phyloP scores from a whole-genome alignment of 371 early-diverging fungal genomes.

The Modicella reniformis region DNA sequence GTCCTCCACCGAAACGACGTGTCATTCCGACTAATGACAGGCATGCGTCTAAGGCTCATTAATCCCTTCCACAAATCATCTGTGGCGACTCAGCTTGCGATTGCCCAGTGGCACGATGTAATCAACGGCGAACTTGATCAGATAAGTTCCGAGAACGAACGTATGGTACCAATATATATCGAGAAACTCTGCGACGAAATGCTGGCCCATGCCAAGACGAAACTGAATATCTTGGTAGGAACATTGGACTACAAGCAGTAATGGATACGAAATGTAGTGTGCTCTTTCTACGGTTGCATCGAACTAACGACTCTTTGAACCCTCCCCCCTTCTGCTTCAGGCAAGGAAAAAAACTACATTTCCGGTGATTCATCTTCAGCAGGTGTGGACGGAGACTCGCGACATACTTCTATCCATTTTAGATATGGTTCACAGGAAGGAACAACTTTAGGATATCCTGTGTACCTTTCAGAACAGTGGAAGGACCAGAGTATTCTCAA shows the following conservation, averaged over 20 bases:
- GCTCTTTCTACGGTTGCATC: background rate
- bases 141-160: constrained; percentile 64
- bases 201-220: constrained; percentile 21
- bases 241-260: too few relatives aligned
- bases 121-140: constrained; percentile 64
- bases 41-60: constrained; percentile 60
- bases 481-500: too few relatives aligned
- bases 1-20: constrained; percentile 62
- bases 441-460: constrained; percentile 23
- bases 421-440: constrained; percentile 43
- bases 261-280: background rate
- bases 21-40: constrained; percentile 61
- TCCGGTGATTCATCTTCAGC: constrained; percentile 46
- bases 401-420: constrained; percentile 44
- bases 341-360: constrained; percentile 43
- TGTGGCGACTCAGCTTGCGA: constrained; percentile 53
- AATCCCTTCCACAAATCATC: constrained; percentile 46
- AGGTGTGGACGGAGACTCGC: constrained; percentile 48
- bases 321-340: background rate
- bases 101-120: constrained; percentile 64
- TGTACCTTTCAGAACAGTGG: too few relatives aligned
- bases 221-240: constrained; percentile 22
- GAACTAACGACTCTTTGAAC: too few relatives aligned
- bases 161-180: constrained; percentile 57
- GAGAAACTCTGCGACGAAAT: constrained; percentile 42